Evolutionary conservation across 1,139 yeast genomes (phyloP).

Genomic region (Kodamaea fungicola): DNA sequence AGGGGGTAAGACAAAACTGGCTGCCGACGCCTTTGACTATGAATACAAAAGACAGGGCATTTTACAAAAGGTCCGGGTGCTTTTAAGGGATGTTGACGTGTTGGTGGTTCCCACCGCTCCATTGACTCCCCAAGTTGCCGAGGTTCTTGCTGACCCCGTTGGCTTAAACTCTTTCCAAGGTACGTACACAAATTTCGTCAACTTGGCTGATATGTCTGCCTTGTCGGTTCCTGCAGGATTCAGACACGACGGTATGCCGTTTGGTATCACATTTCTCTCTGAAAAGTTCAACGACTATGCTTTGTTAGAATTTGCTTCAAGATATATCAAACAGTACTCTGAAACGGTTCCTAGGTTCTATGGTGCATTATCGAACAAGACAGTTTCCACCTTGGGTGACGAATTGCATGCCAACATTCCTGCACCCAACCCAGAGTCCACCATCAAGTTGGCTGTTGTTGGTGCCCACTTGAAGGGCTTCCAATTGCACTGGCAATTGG

Average conservation of each 20-base stretch:
- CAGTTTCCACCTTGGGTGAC: constrained; percentile 31
- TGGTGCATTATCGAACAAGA: constrained; percentile 42
- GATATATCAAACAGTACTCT: constrained; percentile 49
- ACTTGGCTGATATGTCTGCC: constrained; percentile 89
- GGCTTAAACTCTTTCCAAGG: constrained; percentile 85
- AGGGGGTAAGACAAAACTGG: constrained; percentile 74
- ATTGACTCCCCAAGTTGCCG: constrained; percentile 74
- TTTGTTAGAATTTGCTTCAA: constrained; percentile 73
- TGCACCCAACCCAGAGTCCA: constrained; percentile 19
- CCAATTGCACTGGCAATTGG: constrained; percentile 92
- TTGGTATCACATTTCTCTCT: constrained; percentile 83
- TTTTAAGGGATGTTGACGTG: constrained; percentile 64
- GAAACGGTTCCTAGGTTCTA: constrained; percentile 24
- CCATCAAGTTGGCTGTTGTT: constrained; percentile 76
- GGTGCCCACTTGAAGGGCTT: constrained; percentile 92
- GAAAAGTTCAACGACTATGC: constrained; percentile 86
- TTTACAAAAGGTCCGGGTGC: constrained; percentile 56
- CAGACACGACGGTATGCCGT: constrained; percentile 79
- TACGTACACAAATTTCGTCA: constrained; percentile 94
- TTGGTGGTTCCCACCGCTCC: constrained; percentile 92
- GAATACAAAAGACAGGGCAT: constrained; percentile 83
- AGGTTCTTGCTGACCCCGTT: constrained; percentile 76
- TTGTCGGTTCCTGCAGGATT: constrained; percentile 90
- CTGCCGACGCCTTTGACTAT: constrained; percentile 77
- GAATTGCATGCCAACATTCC: constrained; percentile 39